Evolutionary conservation across 2,329 filamentous ascomycete genomes (phyloP), one percentile per base, ranked within the genome.

Genomic region (Fusarium globosum): DNA sequence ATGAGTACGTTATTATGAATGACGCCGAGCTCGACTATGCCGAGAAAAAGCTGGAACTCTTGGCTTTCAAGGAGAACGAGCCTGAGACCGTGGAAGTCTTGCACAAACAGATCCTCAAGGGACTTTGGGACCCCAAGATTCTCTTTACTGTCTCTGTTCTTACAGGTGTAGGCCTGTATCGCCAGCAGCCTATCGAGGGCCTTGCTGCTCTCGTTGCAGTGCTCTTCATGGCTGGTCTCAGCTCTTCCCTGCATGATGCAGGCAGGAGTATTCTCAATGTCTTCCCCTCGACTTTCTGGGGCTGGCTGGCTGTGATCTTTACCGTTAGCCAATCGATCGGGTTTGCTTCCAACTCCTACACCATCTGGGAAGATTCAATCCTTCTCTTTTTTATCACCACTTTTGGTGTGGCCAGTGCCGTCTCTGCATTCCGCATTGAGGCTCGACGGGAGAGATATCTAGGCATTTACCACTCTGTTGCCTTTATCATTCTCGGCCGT

Each of bases 321-420:
- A 95, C 95, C 0, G 81, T 95, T n/a, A 91, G 93, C 69, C 94
- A 97, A 79, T 97, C 95, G n/a, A 86, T 94, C 58, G 96, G 96
- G 13, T 99, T 98, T 81, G 96, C 96, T 0, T 96, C 96, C 7
- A 99, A 99, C 83, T 99, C 96, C 0, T 99, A 95, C 83, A 98
- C 96, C 1, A 97, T 99, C 74, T 99, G 96, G 95, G 96, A 99
- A 84, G 96, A 99, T 79, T 93, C 94, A 20, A 98, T 98, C 63
- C 88, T 97, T 9, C 87, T 97, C 7, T 97, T 97, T 84, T 96
- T 98, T 84, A 89, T 98, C 66, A 90, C 91, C 5, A 96, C 95
- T 0, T 98, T 98, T 80, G 95, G 95, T 36, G 82, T 95, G 12
- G 87, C 92, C n/a, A 90, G 92, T 41, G 88, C 93, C 18, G 82